Conservation (phyloP, 1,284 basidiomycete species). For the Gomphus sp. region DNA sequence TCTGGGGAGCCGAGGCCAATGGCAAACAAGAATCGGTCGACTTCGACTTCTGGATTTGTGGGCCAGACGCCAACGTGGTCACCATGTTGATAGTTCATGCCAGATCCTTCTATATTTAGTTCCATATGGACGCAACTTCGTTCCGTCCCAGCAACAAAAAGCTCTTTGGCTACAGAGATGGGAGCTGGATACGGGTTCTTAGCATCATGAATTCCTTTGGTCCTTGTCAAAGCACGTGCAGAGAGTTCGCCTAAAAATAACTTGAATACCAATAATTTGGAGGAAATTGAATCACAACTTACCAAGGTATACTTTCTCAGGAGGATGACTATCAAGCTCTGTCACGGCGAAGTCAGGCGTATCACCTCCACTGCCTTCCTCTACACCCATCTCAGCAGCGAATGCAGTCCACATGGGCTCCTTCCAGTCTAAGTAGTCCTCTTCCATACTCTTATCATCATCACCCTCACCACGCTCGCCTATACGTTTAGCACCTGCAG, state of each 20-base stretch:
- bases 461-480: constrained; percentile 94
- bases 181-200: constrained; percentile 96
- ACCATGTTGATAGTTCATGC: constrained; percentile 97
- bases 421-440: constrained; percentile 99
- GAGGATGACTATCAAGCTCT: constrained; percentile 65
- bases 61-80: constrained; percentile 99
- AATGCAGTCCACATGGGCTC: constrained; percentile 94
- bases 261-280: constrained; percentile 3
- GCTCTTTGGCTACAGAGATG: constrained; percentile 69
- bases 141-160: constrained; percentile 69
- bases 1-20: constrained; percentile 67
- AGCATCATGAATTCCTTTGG: constrained; percentile 90
- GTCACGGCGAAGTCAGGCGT: constrained; percentile 90
- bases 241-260: constrained; percentile 74
- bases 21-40: constrained; percentile 79
- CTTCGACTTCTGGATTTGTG: constrained; percentile 86
- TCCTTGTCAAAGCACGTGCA: constrained; percentile 80
- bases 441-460: constrained; percentile 99
- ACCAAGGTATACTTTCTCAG: constrained; percentile 89
- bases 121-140: constrained; percentile 96
- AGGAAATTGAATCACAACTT: constrained; percentile 19
- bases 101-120: constrained; percentile 90
- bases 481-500: constrained; percentile 81
- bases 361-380: constrained; percentile 94
- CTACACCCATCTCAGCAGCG: constrained; percentile 72